Base-by-base conservation (phyloP, 2,329 filamentous ascomycete species). In the Trichoderma sp. region DNA sequence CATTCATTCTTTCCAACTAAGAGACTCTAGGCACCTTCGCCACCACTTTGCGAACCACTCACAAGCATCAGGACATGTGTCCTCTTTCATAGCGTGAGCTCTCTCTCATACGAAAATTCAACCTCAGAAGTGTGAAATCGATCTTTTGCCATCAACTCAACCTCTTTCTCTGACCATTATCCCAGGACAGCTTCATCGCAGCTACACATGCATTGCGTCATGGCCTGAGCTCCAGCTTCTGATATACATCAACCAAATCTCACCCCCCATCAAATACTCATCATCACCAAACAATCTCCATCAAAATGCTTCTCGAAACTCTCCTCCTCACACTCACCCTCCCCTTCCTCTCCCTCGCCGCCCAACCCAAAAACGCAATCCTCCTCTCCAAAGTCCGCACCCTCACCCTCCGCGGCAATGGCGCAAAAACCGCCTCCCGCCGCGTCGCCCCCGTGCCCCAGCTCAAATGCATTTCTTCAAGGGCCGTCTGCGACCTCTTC, bases 381-480 rank as follows among this genome's bases (percentile, higher is more conserved):
- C 85, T 87, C 71, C 85, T 89, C 76, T 88, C 87, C 30, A 77
- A 85, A 3, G 92, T 98, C 70, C 88, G 93, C 75, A 87, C 91
- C 62, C 88, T 98, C 53, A 98, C 95, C 7, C 88, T 98, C 13
- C 91, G 90, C 72, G 86, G 87, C 74, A 86, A 87, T 73, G 81
- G 81, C 79, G 85, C 87, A 65, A 84, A 88, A 77, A 98, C 95
- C 0, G 88, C 90, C 47, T 88, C 93, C 78, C 92, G 94, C 32
- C 93, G 95, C 74, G 88, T 94, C 47, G 78, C 90, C 26, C 84
- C 95, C 28, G 88, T 95, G 61, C 94, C 94, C 0, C 91, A 97
- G 83, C 87, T 98, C 15, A 88, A 85, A 77, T 98, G 95, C 84
- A 82, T 92, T 70, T 93, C 92, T 32, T 86, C 89, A 68, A 86